Conservation (phyloP, 352 stramenopile species). For the Phytophthora pinifolia region DNA sequence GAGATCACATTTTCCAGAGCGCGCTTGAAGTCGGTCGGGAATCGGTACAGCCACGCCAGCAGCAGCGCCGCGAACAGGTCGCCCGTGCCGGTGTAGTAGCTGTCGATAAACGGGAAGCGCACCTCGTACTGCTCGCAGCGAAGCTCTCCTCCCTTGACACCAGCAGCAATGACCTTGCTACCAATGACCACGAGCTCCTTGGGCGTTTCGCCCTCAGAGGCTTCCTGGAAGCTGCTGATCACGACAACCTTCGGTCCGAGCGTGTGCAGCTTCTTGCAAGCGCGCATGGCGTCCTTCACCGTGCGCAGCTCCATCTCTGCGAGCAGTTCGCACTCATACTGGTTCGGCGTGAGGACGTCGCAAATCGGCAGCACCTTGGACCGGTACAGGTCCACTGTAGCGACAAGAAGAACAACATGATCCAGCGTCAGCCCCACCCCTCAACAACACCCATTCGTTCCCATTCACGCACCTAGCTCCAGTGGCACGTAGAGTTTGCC, state of each 20-base stretch:
- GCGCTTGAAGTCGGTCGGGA: constrained; percentile 61
- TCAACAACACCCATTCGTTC: not conserved
- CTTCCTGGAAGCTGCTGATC: constrained; percentile 79
- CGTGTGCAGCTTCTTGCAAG: constrained; percentile 78
- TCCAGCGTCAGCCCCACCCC: constrained; percentile 1
- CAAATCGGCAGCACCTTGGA: constrained; percentile 77
- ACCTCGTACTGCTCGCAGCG: constrained; percentile 78
- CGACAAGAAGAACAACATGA: constrained; percentile 2
- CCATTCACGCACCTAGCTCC: constrained; percentile 56
- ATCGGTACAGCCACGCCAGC: constrained; percentile 74
- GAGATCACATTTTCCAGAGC: constrained; percentile 77
- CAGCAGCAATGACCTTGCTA: constrained; percentile 38
- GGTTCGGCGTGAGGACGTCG: constrained; percentile 84
- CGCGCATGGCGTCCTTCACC: constrained; percentile 59
- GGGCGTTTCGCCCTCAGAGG: constrained; percentile 19
- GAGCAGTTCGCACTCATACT: constrained; percentile 85
- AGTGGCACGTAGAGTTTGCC: constrained; percentile 79
- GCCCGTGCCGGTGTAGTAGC: constrained; percentile 84
- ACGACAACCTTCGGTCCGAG: constrained; percentile 76
- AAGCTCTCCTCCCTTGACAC: constrained; percentile 5
- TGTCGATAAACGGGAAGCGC: constrained; percentile 75
- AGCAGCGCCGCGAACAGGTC: constrained; percentile 84
- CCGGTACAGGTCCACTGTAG: constrained; percentile 77
- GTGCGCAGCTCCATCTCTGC: constrained; percentile 67
- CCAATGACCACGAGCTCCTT: constrained; percentile 72